Conservation (phyloP, 2,329 filamentous ascomycete genomes). For the Claviceps fusiformis region DNA sequence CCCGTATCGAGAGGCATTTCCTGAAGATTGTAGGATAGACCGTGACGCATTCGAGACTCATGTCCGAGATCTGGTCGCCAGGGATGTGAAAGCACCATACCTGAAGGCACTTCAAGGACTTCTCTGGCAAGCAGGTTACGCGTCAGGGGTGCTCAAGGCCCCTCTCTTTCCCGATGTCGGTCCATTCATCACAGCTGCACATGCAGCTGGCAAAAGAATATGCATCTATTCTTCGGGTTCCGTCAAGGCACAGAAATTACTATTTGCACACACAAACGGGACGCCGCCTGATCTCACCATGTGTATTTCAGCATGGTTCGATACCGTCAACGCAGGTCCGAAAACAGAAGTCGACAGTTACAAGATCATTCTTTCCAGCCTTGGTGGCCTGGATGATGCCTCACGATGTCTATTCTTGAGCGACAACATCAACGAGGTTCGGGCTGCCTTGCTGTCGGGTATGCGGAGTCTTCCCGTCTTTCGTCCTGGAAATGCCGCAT, state of each 20-base stretch:
- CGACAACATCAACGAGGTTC: slow-evolving; percentile 61
- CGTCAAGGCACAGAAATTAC: slow-evolving; percentile 65
- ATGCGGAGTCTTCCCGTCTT: slow-evolving; percentile 49
- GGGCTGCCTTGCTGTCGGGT: slow-evolving; percentile 47
- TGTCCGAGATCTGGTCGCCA: slow-evolving; percentile 54
- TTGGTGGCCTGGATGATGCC: slow-evolving; percentile 27
- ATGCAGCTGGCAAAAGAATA: slow-evolving; percentile 39
- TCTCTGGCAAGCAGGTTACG: slow-evolving; percentile 65
- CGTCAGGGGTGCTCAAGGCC: slow-evolving; percentile 53
- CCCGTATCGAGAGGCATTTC: slow-evolving; percentile 58
- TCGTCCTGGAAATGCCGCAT: slow-evolving; percentile 56
- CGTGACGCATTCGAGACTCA: slow-evolving; percentile 50
- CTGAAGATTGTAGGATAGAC: slow-evolving; percentile 45
- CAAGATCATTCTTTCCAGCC: slow-evolving; percentile 39
- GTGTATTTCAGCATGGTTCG: slow-evolving; percentile 55
- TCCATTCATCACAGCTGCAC: slow-evolving; percentile 48
- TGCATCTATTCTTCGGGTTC: slow-evolving; percentile 76
- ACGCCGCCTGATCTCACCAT: slow-evolving; percentile 44
- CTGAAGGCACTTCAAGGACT: slow-evolving; percentile 70
- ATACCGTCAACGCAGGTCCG: slow-evolving; percentile 66
- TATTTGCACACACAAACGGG: slow-evolving; percentile 55
- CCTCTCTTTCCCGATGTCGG: slow-evolving; percentile 64
- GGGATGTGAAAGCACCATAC: slow-evolving; percentile 63
- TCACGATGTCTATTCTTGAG: slow-evolving; percentile 62
- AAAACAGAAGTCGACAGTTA: slow-evolving; percentile 60